A percentile compares a stretch with the other conserved stretches of the same genome.
Conservation (phyloP, 2,329 filamentous ascomycete species). For the Fusarium sp. region DNA sequence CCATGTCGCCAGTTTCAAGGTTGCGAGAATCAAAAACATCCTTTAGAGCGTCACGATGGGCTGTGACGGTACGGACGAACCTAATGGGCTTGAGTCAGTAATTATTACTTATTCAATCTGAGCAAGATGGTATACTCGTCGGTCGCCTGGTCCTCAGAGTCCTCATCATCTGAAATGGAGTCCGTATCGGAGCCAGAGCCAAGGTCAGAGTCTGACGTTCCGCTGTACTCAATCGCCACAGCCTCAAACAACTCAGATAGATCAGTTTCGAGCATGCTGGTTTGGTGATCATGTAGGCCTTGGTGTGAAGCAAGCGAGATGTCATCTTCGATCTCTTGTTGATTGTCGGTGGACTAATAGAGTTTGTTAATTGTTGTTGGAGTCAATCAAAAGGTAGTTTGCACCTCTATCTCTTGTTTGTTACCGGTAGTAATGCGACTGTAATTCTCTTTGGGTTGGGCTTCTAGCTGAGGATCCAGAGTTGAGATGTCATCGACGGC, state of each 20-base stretch:
- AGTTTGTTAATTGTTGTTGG: neutral
- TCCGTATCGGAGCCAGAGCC: conserved; percentile 39
- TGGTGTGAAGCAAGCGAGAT: neutral
- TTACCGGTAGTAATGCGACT: neutral
- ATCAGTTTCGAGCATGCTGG: neutral
- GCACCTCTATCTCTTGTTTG: conserved; percentile 12
- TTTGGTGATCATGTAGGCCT: conserved; percentile 10
- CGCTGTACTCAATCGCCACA: conserved; percentile 23
- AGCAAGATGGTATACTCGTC: conserved; percentile 33
- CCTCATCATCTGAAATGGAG: conserved; percentile 37
- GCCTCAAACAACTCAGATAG: conserved; percentile 8
- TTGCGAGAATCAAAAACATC: conserved; percentile 16
- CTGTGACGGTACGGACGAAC: conserved; percentile 30
- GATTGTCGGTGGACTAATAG: neutral
- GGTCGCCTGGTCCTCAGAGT: conserved; percentile 39
- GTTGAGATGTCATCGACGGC: conserved; percentile 8
- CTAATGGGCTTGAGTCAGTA: conserved; percentile 17
- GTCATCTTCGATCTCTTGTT: neutral
- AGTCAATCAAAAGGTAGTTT: neutral
- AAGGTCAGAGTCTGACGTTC: conserved; percentile 40
- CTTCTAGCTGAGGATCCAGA: neutral
- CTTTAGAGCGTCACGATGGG: conserved; percentile 17
- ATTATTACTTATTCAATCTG: neutral
- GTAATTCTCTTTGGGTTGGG: neutral
- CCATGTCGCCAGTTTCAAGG: conserved; percentile 20